A percentile compares a stretch with the other conserved stretches of the same genome.
Evolutionary conservation across 306 rosid genomes (phyloP).

Genomic region (Pyrus bretschneideri): DNA sequence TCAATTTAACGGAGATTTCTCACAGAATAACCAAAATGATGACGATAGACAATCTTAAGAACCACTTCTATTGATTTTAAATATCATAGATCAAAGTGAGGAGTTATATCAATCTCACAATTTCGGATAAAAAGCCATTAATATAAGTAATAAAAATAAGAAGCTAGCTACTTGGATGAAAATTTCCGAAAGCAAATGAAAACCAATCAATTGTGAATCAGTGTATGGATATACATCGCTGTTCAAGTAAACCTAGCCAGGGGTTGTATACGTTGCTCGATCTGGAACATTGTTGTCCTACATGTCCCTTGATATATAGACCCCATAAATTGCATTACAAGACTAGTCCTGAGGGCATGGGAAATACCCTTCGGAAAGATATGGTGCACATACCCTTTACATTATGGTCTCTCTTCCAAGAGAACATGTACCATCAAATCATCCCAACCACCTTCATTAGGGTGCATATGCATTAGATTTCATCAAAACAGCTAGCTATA

Average conservation of each 20-base stretch:
- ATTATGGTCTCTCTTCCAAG: not conserved
- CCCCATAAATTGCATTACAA: not conserved
- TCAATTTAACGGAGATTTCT: too few relatives aligned
- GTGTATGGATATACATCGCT: not conserved
- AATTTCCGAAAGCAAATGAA: too few relatives aligned
- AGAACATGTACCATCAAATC: constrained; percentile 1
- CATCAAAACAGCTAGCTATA: not conserved
- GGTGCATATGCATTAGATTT: not conserved
- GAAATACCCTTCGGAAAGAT: not conserved
- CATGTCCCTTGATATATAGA: not conserved
- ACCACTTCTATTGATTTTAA: too few relatives aligned
- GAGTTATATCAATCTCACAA: too few relatives aligned
- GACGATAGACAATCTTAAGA: too few relatives aligned
- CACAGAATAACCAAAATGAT: too few relatives aligned
- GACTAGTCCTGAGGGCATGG: not conserved
- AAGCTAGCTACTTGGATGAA: too few relatives aligned
- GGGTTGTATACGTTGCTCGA: not conserved
- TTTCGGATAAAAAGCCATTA: too few relatives aligned
- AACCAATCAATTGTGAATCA: too few relatives aligned
- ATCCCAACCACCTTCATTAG: not conserved
- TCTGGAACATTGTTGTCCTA: not conserved
- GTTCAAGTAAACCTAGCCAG: not conserved
- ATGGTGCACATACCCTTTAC: not conserved
- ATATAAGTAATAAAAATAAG: too few relatives aligned
- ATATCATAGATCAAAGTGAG: too few relatives aligned